Evolutionary conservation across 2,329 filamentous ascomycete genomes (phyloP).

Genomic region (Penicillium brasilianum): DNA sequence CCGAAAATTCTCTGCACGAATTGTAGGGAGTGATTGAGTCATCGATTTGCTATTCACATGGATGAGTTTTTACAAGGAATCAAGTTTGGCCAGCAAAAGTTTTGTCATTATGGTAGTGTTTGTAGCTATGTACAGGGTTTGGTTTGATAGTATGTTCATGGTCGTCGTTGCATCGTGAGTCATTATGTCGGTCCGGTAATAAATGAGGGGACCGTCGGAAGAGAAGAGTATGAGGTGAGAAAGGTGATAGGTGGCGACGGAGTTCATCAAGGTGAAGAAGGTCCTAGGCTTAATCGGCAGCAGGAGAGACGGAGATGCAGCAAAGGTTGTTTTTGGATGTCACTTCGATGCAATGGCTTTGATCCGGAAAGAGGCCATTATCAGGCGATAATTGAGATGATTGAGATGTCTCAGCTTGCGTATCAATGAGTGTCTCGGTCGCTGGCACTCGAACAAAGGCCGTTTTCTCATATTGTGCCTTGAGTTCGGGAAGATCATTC

Average conservation of each 20-base stretch:
- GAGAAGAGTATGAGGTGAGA: not conserved
- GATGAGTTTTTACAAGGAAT: not conserved
- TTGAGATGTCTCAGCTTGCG: not conserved
- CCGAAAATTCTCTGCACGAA: not conserved
- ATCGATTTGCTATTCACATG: not conserved
- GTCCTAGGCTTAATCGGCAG: conserved; percentile 11
- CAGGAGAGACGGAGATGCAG: conserved; percentile 24
- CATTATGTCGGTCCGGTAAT: conserved; percentile 20
- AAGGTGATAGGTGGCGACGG: not conserved
- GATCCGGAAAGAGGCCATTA: conserved; percentile 31
- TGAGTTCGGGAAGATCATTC: conserved; percentile 24
- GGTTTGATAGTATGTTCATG: conserved; percentile 22
- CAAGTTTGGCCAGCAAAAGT: conserved; percentile 24
- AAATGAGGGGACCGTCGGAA: not conserved
- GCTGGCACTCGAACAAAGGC: conserved; percentile 10
- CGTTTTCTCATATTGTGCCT: not conserved
- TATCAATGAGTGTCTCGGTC: conserved; percentile 17
- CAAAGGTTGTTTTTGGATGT: conserved; percentile 33
- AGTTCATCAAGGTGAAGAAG: not conserved
- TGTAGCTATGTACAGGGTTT: conserved; percentile 23
- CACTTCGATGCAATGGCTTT: conserved; percentile 37
- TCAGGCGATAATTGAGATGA: conserved; percentile 14
- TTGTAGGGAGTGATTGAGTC: not conserved
- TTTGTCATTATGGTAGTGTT: conserved; percentile 17
- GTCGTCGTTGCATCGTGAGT: conserved; percentile 25